Evolutionary conservation across 306 rosid species (phyloP).

Genomic region (Acacia melanoxylon): DNA sequence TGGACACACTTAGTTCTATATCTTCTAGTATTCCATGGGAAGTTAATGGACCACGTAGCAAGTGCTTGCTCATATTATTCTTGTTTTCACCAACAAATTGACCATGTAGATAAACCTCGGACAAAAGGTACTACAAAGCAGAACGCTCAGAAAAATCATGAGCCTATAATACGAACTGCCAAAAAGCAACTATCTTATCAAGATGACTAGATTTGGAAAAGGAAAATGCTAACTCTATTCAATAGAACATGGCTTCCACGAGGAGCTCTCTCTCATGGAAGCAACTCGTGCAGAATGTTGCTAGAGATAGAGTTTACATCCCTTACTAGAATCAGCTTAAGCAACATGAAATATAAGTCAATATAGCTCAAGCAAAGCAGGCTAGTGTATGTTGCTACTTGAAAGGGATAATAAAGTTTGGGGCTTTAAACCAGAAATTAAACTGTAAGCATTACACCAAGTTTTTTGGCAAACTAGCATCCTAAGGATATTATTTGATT

Average conservation of each 20-base stretch:
- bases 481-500: background rate
- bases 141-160: background rate
- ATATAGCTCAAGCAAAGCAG: background rate
- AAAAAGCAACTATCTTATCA: background rate
- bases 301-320: background rate
- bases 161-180: background rate
- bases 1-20: background rate
- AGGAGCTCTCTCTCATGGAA: background rate
- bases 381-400: background rate
- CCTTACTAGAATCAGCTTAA: background rate
- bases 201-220: too few species aligned
- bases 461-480: slow-evolving; percentile 13
- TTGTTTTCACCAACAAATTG: background rate
- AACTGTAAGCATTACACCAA: background rate
- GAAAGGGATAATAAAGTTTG: background rate
- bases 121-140: background rate
- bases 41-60: background rate
- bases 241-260: too few species aligned
- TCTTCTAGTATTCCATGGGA: background rate
- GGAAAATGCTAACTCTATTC: too few species aligned
- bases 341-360: background rate
- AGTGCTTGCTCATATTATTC: background rate
- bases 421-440: slow-evolving; percentile 7
- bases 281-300: background rate
- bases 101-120: background rate